A percentile compares a stretch with the other conserved stretches of the same genome.
Conservation (phyloP, 2,329 filamentous ascomycete species). For the Ophiostoma ips region DNA sequence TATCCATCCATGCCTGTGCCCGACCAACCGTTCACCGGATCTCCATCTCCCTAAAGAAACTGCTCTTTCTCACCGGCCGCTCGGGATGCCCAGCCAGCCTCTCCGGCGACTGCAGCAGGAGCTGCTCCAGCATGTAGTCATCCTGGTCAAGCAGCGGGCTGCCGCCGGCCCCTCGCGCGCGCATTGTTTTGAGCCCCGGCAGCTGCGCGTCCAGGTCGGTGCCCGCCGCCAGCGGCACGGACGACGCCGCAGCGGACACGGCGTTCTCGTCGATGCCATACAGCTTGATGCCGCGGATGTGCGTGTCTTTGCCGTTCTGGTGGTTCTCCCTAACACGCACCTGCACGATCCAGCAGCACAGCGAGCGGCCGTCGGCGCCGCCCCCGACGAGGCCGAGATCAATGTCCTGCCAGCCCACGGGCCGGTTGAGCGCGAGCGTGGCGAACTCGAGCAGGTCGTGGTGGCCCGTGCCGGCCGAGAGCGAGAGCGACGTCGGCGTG, state of each 20-base stretch:
- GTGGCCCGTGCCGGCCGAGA: constrained; percentile 78
- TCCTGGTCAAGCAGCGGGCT: constrained; percentile 16
- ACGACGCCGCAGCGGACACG: not conserved
- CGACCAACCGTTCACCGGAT: constrained; percentile 20
- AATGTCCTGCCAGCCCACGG: constrained; percentile 83
- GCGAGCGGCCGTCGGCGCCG: constrained; percentile 53
- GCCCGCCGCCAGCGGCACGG: not conserved
- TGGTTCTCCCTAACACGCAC: constrained; percentile 90
- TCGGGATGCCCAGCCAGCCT: constrained; percentile 18
- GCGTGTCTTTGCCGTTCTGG: constrained; percentile 98
- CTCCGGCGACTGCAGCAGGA: constrained; percentile 18
- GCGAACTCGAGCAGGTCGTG: constrained; percentile 86
- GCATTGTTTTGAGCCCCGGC: constrained; percentile 19
- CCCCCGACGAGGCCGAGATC: constrained; percentile 42
- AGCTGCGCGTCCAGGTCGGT: constrained; percentile 20
- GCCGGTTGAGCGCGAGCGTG: constrained; percentile 62
- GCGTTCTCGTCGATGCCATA: constrained; percentile 47
- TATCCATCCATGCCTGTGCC: not conserved
- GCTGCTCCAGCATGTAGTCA: constrained; percentile 22
- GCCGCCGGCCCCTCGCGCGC: constrained; percentile 16
- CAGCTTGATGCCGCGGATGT: constrained; percentile 83
- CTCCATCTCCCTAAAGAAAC: constrained; percentile 28
- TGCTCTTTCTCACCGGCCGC: constrained; percentile 20
- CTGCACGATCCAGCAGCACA: constrained; percentile 81
- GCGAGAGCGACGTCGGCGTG: constrained; percentile 83